These are phyloP conservation scores for Trichocladium antarcticum DNA, from an alignment of 495 filamentous ascomycete species.

Conservation along the genomic window DNA sequence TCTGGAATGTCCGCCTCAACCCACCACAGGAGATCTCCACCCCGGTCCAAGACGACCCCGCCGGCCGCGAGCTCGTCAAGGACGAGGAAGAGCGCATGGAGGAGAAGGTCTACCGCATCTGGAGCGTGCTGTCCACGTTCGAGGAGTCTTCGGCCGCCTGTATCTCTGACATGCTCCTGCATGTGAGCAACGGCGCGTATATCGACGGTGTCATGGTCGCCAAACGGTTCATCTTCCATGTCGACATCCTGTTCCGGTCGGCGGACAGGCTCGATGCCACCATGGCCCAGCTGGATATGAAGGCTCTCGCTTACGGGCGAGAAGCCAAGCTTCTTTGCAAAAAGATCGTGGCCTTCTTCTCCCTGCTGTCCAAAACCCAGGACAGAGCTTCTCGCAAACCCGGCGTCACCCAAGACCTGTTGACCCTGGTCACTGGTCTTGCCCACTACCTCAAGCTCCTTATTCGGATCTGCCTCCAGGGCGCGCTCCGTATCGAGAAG, in stretches of 20 bases:
- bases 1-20: slow-evolving; percentile 90
- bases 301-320: slow-evolving; percentile 80
- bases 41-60: slow-evolving; percentile 55
- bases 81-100: slow-evolving; percentile 91
- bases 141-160: slow-evolving; percentile 96
- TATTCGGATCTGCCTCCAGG: slow-evolving; percentile 92
- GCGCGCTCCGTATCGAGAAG: slow-evolving; percentile 80
- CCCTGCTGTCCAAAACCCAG: slow-evolving; percentile 83
- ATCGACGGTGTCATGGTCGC: slow-evolving; percentile 90
- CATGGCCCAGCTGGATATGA: slow-evolving; percentile 57
- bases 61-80: slow-evolving; percentile 63
- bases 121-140: slow-evolving; percentile 93
- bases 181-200: slow-evolving; percentile 97
- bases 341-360: slow-evolving; percentile 98
- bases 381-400: slow-evolving; percentile 77
- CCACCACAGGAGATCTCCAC: slow-evolving; percentile 34
- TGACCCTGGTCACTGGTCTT: slow-evolving; percentile 89
- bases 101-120: slow-evolving; percentile 94
- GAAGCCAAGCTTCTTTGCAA: slow-evolving; percentile 98
- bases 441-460: slow-evolving; percentile 98
- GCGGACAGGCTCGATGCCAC: slow-evolving; percentile 72
- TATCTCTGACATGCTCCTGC: slow-evolving; percentile 98
- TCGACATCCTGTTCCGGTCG: slow-evolving; percentile 83
- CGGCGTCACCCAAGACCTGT: slow-evolving; percentile 91
- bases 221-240: slow-evolving; percentile 93